Conservation (phyloP, 1,284 basidiomycete genomes). For the Tetrapyrgos nigripes region DNA sequence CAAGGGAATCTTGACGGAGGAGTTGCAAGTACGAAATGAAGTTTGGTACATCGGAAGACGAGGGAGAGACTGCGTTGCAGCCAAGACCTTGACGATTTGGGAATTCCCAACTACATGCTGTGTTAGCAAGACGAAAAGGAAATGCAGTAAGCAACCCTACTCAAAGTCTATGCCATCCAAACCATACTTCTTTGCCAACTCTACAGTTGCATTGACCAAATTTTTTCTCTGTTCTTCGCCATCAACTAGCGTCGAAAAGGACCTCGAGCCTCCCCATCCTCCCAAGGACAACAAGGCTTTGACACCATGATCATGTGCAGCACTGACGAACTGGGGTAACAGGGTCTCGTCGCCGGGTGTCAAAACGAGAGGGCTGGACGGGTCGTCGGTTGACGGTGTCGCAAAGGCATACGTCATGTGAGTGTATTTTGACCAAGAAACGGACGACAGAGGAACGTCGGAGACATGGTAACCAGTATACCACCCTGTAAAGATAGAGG, state of each 20-base stretch:
- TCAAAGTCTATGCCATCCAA: conserved; percentile 76
- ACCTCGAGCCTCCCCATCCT: conserved; percentile 70
- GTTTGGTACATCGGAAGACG: conserved; percentile 7
- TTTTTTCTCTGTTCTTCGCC: conserved; percentile 52
- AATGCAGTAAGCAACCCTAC: conserved; percentile 30
- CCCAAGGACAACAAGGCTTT: conserved; percentile 73
- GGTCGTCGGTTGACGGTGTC: not conserved
- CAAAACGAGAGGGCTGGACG: not conserved
- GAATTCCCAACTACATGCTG: conserved; percentile 77
- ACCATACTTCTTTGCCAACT: conserved; percentile 57
- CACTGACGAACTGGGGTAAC: conserved; percentile 6
- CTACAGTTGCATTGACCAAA: conserved; percentile 63
- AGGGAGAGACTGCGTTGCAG: conserved; percentile 53
- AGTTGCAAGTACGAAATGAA: conserved; percentile 11
- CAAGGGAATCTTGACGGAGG: conserved; percentile 11
- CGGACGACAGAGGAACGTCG: conserved; percentile 6
- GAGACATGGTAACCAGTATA: conserved; percentile 14
- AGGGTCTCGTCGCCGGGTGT: conserved; percentile 6
- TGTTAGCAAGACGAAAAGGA: not conserved
- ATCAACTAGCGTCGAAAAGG: conserved; percentile 64
- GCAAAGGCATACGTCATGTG: conserved; percentile 18
- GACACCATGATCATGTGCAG: conserved; percentile 37
- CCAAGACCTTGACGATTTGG: conserved; percentile 60
- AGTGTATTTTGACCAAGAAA: conserved; percentile 16
- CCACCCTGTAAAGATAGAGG: conserved; percentile 9